Base-by-base conservation (phyloP, 306 rosid species). In the Elaeagnus macrophylla region DNA sequence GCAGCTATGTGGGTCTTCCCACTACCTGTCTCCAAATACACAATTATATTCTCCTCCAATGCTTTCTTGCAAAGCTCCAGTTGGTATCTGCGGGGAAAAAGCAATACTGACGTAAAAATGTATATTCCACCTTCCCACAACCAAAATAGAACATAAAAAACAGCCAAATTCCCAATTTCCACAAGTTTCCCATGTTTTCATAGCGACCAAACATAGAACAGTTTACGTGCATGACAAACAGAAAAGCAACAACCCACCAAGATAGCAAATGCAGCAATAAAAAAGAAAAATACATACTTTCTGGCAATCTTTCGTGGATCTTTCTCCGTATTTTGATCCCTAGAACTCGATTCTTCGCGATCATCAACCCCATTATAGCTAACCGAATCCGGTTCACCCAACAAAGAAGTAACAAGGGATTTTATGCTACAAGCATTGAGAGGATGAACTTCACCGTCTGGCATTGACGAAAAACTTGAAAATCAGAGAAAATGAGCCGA, bases 1-100 rank as follows among this genome's bases (percentile, higher is more conserved):
- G 83, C 84, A 12, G 97, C 88, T 37, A 90, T 86, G 80, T 79
- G 97, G 47, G 97, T 90, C 80, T 90, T 90, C 59, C 97, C 97
- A 71, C 86, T 79, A 56, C 97, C 97, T 19, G 97, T 90, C 63
- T 84, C 97, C 67, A 90, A 65, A 72, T 83, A 90, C 51, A 90
- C 95, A 59, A 90, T 80, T 59, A 80, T 74, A 66, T 90, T 90
- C 79, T 90, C 97, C 75, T 86, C 83, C 79, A 79, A 18, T 53
- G 97, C 97, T 70, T 70, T 81, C 74, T 77, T 65, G 75, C 95
- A 86, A 32, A 90, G 74, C 49, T 81, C 95, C 81, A 81, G 59
- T 45, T 90, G 95, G 56, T 86, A 90, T 79, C 97, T 90, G 69
- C 48, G 50, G 42, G 73, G 58, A 41, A 40, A 62, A n/a, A n/a